Base-by-base conservation (phyloP, 768 basidiomycete genomes). In the Amanita molliuscula region DNA sequence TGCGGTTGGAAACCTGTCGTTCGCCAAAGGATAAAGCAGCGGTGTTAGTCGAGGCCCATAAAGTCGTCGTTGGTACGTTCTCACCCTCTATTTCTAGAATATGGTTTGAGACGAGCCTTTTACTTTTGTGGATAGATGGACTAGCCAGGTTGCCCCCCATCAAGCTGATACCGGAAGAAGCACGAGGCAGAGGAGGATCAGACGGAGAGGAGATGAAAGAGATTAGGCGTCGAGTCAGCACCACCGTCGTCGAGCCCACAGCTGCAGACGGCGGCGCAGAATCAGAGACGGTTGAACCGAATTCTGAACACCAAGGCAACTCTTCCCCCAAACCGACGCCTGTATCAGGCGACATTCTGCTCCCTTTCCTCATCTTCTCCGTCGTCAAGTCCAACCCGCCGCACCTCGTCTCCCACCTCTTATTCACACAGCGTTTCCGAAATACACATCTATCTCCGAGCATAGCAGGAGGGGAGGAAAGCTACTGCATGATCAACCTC, bases 331-430 rank as follows among this genome's bases (percentile, higher is more conserved):
- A 60, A 38, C 61, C 72, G 0, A 81, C 78, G 1, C 78, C 77
- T 4, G 79, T 87, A 3, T 88, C 85, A 0, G 89, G 91, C 1
- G 95, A 97, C 59, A 76, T 96, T 36, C 82, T 99, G 34, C 76
- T 99, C 13, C 95, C 95, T 0, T 67, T 98, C 53, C 82, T 97
- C 63, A 99, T 97, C 43, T 96, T 86, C 60, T 81, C 92, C 1
- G 90, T 96, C 36, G 93, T 97, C 58, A 91, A 90, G 63, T 74
- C 88, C 10, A 97, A 98, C 61, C 95, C 96, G 1, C 72, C 81
- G 0, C 82, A 81, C 51, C 75, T 98, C 0, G 70, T 93, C 55
- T 72, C 88, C 57, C 75, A 83, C 67, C 60, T 94, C 54, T 66
- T 84, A 52, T 75, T 75, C 68, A 74, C 81, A 31, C 73, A 83